Conservation (phyloP, 169 alveolate species). For the Plasmodium vinckei region DNA sequence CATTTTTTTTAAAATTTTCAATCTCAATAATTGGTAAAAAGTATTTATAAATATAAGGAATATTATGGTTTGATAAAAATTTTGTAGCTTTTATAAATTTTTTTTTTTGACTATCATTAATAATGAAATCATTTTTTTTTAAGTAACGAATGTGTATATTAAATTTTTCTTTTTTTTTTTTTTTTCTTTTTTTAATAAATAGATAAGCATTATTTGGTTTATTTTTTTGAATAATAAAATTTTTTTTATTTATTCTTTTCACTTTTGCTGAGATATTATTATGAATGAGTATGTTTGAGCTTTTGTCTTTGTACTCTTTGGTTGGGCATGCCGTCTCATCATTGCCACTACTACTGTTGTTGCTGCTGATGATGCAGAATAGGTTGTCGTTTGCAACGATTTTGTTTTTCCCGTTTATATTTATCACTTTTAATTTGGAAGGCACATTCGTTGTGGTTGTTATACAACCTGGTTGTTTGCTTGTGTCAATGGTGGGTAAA, state of each 20-base stretch:
- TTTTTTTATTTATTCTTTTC: slow-evolving; percentile 11
- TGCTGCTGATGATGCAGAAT: neutral
- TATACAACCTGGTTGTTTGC: neutral
- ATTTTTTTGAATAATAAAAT: neutral
- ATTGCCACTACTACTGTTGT: no score
- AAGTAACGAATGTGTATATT: slow-evolving; percentile 51
- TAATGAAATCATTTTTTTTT: slow-evolving; percentile 35
- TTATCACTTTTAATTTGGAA: neutral
- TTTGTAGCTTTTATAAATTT: slow-evolving; percentile 46
- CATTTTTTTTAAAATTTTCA: slow-evolving; percentile 29
- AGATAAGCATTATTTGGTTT: slow-evolving; percentile 7
- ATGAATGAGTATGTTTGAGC: slow-evolving; percentile 16
- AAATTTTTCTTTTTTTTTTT: slow-evolving; percentile 68
- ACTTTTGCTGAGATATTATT: slow-evolving; percentile 39
- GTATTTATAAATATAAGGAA: slow-evolving; percentile 44
- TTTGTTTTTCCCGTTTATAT: slow-evolving; percentile 17
- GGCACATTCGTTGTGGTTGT: no score
- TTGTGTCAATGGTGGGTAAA: no score
- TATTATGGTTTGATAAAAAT: slow-evolving; percentile 27
- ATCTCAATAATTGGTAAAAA: slow-evolving; percentile 51
- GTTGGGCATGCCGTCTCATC: neutral
- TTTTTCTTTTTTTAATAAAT: slow-evolving; percentile 49
- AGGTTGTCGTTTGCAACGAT: slow-evolving; percentile 7
- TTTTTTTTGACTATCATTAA: neutral
- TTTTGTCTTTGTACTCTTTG: slow-evolving; percentile 2